Evolutionary conservation across 371 early-diverging fungal genomes (phyloP), one percentile per base, ranked within the genome.

Genomic region (Mortierella sp.): DNA sequence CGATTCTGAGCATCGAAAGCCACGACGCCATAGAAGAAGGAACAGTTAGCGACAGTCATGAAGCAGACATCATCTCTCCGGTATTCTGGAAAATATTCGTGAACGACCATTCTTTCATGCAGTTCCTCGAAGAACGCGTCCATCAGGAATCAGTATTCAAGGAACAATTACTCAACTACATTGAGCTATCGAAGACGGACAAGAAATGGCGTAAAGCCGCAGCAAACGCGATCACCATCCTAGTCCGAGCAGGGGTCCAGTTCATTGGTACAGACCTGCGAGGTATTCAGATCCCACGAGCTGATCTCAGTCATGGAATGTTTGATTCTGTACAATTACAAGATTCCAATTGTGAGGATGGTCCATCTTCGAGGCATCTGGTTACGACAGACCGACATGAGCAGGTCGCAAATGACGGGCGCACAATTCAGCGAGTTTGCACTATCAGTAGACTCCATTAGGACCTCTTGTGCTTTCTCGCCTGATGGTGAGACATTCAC

Each of bases 191-290:
- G 1, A 61, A 61, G 24, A 24, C 14, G 0, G 25, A 54, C 28
- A 40, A 31, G 25, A n/a, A 34, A 1, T n/a, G 28, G 37, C 39
- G 54, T 13, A 43, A 21, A n/a, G 54, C 54, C 0, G 54, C 54
- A 8, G 53, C 61, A 0, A 61, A 61, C 39, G 54, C 61, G 7
- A 61, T 61, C 54, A 39, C 59, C 27, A 58, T 58, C 19, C 39
- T 58, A n/a, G 50, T 50, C 4, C 13, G 50, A 13, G 59, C 59
- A 7, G 40, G 50, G 1, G 49, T 58, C 1, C 54, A 19, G 16
- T 61, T 61, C 22, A n/a, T 24, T n/a, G 24, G 37, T 28, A 27
- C 37, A 12, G 48, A 54, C 21, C 25, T 61, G 4, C 13, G 48
- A 37, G 62, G 62, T 1, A 54, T 61, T 17, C 24, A 45, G 9